Percentiles rank a stretch among this genome's conserved stretches.
phyloP scores from a whole-genome alignment of 176 grass and related monocot species.

The Secale cereale region DNA sequence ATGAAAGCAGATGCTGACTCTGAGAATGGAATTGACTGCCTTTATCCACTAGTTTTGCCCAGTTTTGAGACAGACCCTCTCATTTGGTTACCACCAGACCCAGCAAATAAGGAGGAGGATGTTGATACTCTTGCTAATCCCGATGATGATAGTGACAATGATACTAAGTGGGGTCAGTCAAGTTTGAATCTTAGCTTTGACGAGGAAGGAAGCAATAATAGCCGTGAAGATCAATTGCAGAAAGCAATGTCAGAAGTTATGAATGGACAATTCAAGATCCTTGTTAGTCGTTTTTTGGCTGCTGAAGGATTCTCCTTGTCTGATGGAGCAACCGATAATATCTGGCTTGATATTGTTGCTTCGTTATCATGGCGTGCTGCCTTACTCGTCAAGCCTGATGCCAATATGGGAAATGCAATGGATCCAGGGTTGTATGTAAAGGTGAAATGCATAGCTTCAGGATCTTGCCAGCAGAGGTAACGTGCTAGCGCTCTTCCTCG shows the following conservation, averaged over 20 bases:
- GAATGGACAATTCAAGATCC: slow-evolving; percentile 82
- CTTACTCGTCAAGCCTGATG: slow-evolving; percentile 77
- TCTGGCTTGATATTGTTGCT: slow-evolving; percentile 72
- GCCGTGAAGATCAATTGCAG: slow-evolving; percentile 46
- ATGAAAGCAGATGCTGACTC: slow-evolving; percentile 12
- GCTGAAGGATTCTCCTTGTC: slow-evolving; percentile 65
- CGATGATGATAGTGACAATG: slow-evolving; percentile 44
- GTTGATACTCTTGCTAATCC: slow-evolving; percentile 38
- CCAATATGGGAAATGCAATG: slow-evolving; percentile 81
- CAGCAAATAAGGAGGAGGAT: slow-evolving; percentile 65
- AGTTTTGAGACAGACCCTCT: slow-evolving; percentile 55
- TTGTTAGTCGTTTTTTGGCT: slow-evolving; percentile 74
- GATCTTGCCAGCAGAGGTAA: slow-evolving; percentile 70
- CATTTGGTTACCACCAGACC: slow-evolving; percentile 78
- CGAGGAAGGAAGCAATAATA: slow-evolving; percentile 31
- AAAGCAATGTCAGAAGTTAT: slow-evolving; percentile 91
- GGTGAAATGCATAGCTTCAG: slow-evolving; percentile 86
- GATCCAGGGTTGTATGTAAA: slow-evolving; percentile 91
- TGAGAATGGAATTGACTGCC: slow-evolving; percentile 30
- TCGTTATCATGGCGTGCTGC: slow-evolving; percentile 88
- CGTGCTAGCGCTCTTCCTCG: slow-evolving; percentile 1
- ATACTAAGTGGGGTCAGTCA: slow-evolving; percentile 34
- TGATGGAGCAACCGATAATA: slow-evolving; percentile 33
- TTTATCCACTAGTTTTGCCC: slow-evolving; percentile 36
- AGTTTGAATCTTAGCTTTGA: slow-evolving; percentile 44